Conservation (phyloP, 768 basidiomycete species). For the Phanerochaete carnosa region DNA sequence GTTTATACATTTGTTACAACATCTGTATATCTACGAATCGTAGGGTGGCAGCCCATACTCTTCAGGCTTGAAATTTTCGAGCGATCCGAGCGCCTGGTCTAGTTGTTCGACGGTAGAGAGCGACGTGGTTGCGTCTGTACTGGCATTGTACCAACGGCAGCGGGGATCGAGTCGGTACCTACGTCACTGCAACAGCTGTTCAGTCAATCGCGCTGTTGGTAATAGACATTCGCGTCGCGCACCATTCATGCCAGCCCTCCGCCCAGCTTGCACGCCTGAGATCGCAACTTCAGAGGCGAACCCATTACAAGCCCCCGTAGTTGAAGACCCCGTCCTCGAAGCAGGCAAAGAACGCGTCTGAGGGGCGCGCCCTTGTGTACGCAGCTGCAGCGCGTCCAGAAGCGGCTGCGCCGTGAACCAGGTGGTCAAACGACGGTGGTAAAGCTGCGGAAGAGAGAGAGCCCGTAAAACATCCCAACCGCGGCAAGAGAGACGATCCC, state of each 20-base stretch:
- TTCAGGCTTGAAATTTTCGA: conserved; percentile 77
- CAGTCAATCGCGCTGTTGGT: not conserved
- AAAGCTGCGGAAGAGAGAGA: no score
- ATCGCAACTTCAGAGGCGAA: conserved; percentile 83
- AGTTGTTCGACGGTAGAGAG: conserved; percentile 41
- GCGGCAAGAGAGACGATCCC: no score
- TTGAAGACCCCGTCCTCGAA: conserved; percentile 61
- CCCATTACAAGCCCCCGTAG: conserved; percentile 52
- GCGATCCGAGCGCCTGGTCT: conserved; percentile 55
- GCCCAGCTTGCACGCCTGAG: conserved; percentile 75
- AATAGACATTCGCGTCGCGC: conserved; percentile 13
- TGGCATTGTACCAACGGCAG: conserved; percentile 32
- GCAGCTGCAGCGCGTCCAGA: conserved; percentile 62
- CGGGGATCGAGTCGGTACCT: conserved; percentile 80
- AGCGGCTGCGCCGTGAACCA: no score
- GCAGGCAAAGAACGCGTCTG: conserved; percentile 60
- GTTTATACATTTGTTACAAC: not conserved
- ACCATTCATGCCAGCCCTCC: conserved; percentile 87
- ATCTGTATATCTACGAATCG: not conserved
- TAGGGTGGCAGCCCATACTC: conserved; percentile 84
- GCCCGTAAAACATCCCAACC: no score
- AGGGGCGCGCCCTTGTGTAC: conserved; percentile 65
- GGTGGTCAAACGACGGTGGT: no score
- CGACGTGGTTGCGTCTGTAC: conserved; percentile 31
- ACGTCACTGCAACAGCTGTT: conserved; percentile 51